phyloP scores from a whole-genome alignment of 495 filamentous ascomycete species.

The Talaromyces wortmannii region DNA sequence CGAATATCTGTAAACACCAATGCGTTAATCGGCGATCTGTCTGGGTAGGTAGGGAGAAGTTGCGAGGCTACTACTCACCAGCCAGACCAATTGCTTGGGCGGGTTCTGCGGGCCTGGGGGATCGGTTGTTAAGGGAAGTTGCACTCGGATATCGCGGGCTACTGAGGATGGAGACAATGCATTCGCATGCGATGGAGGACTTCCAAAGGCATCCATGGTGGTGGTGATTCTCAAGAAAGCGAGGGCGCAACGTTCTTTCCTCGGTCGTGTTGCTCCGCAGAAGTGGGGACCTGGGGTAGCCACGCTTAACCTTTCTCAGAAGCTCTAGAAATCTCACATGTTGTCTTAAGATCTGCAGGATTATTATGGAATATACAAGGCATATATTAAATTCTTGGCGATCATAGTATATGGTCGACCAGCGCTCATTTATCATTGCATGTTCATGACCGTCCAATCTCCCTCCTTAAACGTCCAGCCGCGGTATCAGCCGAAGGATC shows the following conservation, averaged over 20 bases:
- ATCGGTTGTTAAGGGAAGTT: slow-evolving; percentile 70
- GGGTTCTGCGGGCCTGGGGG: slow-evolving; percentile 69
- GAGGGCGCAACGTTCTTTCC: too few relatives aligned
- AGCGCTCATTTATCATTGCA: background rate
- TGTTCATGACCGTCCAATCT: slow-evolving; percentile 34
- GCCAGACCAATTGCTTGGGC: slow-evolving; percentile 71
- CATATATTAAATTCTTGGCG: background rate
- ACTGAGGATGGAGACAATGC: slow-evolving; percentile 18
- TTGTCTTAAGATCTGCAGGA: background rate
- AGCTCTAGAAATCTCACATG: background rate
- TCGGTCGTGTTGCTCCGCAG: background rate
- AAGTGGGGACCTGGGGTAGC: background rate
- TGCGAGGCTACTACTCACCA: slow-evolving; percentile 48
- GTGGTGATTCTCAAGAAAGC: background rate
- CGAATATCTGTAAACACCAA: slow-evolving; percentile 61
- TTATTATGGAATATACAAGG: background rate
- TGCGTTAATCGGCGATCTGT: background rate
- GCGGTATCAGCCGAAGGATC: slow-evolving; percentile 61
- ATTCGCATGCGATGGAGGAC: slow-evolving; percentile 13
- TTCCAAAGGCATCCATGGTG: slow-evolving; percentile 4
- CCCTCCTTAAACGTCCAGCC: slow-evolving; percentile 64
- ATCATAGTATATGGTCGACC: background rate
- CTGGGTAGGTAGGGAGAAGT: background rate
- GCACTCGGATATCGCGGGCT: slow-evolving; percentile 36
- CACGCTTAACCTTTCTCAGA: background rate